Conservation (phyloP, 1,284 basidiomycete genomes). For the Papiliotrema nemorosa region DNA sequence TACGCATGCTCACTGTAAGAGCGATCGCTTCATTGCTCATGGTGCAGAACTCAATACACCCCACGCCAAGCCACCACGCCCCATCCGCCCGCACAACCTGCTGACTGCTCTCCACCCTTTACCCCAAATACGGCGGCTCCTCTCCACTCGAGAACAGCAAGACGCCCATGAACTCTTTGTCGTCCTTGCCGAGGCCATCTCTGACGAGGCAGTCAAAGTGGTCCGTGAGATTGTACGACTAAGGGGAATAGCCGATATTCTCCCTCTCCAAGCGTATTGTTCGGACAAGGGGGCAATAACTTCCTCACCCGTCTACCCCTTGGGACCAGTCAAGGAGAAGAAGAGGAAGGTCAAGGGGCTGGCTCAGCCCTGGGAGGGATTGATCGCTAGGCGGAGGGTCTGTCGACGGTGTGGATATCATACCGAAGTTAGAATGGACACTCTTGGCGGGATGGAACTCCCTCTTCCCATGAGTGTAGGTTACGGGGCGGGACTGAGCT, state of each 20-base stretch:
- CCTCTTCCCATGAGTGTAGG: slow-evolving; percentile 27
- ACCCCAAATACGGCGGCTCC: slow-evolving; percentile 61
- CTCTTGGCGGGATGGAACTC: slow-evolving; percentile 45
- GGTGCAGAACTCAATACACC: slow-evolving; percentile 67
- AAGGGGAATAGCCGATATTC: slow-evolving; percentile 29
- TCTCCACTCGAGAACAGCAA: slow-evolving; percentile 84
- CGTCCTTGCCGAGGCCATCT: slow-evolving; percentile 78
- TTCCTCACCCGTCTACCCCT: neutral
- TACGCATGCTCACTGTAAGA: slow-evolving; percentile 41
- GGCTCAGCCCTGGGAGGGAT: slow-evolving; percentile 46
- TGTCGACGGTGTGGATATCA: slow-evolving; percentile 44
- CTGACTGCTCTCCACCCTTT: slow-evolving; percentile 64
- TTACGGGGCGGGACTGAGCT: slow-evolving; percentile 12
- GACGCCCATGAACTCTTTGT: slow-evolving; percentile 95
- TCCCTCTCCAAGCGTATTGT: slow-evolving; percentile 27
- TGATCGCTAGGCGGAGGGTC: slow-evolving; percentile 44
- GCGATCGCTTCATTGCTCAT: neutral
- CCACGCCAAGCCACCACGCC: slow-evolving; percentile 53
- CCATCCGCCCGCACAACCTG: slow-evolving; percentile 67
- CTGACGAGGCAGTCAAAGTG: slow-evolving; percentile 62
- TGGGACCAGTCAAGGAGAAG: slow-evolving; percentile 11
- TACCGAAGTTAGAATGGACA: slow-evolving; percentile 45
- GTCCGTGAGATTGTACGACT: slow-evolving; percentile 32
- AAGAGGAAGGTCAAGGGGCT: slow-evolving; percentile 30
- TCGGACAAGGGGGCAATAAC: slow-evolving; percentile 1